Percentiles rank a stretch among this genome's conserved stretches.
Conservation (phyloP, 1,284 basidiomycete species). For the Hypsizygus ulmarius region DNA sequence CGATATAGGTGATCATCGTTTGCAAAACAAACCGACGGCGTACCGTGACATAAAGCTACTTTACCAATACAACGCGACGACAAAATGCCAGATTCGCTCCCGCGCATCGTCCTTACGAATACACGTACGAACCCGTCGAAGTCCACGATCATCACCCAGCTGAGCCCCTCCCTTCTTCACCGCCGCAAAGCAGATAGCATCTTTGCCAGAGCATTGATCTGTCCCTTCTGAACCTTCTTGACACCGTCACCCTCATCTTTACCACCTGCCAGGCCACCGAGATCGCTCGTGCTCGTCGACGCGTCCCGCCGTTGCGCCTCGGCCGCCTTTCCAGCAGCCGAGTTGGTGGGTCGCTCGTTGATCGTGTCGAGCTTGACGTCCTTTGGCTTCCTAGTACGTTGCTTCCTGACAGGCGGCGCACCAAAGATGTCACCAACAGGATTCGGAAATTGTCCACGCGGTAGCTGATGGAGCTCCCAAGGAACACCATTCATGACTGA, state of each 20-base stretch:
- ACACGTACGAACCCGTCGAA: conserved; percentile 17
- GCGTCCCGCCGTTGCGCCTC: conserved; percentile 50
- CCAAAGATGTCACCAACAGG: conserved; percentile 62
- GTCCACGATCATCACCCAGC: conserved; percentile 11
- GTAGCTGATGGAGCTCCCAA: conserved; percentile 66
- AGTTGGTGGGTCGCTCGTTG: conserved; percentile 54
- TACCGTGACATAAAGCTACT: conserved; percentile 48
- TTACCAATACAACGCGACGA: conserved; percentile 49
- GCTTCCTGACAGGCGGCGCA: conserved; percentile 58
- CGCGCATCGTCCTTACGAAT: conserved; percentile 19
- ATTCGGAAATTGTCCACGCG: conserved; percentile 59
- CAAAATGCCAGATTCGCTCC: conserved; percentile 28
- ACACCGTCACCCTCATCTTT: conserved; percentile 51
- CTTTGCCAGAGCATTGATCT: conserved; percentile 81
- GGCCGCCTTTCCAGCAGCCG: conserved; percentile 36
- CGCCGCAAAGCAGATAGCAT: conserved; percentile 76
- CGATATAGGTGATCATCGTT: conserved; percentile 22
- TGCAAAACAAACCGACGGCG: conserved; percentile 37
- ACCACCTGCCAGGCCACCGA: conserved; percentile 36
- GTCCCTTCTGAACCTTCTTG: conserved; percentile 80
- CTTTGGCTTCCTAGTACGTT: conserved; percentile 63
- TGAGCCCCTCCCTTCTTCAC: conserved; percentile 29
- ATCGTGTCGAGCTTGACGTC: conserved; percentile 69
- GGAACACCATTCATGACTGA: conserved; percentile 73
- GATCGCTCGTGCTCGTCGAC: conserved; percentile 67